phyloP scores from a whole-genome alignment of 495 filamentous ascomycete genomes.

The Astrothelium macrocarpum region DNA sequence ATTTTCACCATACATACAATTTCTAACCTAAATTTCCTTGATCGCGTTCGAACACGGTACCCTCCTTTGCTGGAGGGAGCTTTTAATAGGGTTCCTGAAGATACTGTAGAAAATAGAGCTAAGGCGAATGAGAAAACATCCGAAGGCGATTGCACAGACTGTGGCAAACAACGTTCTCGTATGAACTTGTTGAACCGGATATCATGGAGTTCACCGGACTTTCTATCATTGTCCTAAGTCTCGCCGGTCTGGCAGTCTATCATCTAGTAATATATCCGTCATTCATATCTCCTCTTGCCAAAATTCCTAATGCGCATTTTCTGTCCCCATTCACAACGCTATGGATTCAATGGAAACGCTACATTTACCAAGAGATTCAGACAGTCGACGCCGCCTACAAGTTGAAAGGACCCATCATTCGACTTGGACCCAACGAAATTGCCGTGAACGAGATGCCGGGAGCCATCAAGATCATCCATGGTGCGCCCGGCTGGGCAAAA shows the following conservation, averaged over 20 bases:
- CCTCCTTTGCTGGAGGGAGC: too few relatives aligned
- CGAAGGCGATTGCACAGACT: too few relatives aligned
- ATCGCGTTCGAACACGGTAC: too few relatives aligned
- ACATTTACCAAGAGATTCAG: slow-evolving; percentile 46
- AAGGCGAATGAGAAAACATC: too few relatives aligned
- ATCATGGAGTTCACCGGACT: background rate
- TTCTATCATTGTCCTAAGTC: background rate
- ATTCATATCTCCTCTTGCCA: slow-evolving; percentile 56
- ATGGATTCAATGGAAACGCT: slow-evolving; percentile 56
- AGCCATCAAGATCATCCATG: background rate
- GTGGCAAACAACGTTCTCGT: too few relatives aligned
- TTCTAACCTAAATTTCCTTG: too few relatives aligned
- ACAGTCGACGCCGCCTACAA: slow-evolving; percentile 50
- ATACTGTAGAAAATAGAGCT: too few relatives aligned
- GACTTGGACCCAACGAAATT: slow-evolving; percentile 54
- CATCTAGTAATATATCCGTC: slow-evolving; percentile 50
- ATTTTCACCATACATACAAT: too few relatives aligned
- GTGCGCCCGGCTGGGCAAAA: background rate
- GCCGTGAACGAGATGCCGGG: slow-evolving; percentile 35
- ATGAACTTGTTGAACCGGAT: too few relatives aligned
- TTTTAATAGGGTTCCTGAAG: too few relatives aligned
- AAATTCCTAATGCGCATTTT: slow-evolving; percentile 57
- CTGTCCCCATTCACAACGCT: slow-evolving; percentile 44
- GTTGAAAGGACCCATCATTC: slow-evolving; percentile 47
- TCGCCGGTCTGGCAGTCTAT: slow-evolving; percentile 33